Evolutionary conservation across 192 early-diverging fungal genomes (phyloP), one percentile per base, ranked within the genome.

Genomic region (Backusella luteola): DNA sequence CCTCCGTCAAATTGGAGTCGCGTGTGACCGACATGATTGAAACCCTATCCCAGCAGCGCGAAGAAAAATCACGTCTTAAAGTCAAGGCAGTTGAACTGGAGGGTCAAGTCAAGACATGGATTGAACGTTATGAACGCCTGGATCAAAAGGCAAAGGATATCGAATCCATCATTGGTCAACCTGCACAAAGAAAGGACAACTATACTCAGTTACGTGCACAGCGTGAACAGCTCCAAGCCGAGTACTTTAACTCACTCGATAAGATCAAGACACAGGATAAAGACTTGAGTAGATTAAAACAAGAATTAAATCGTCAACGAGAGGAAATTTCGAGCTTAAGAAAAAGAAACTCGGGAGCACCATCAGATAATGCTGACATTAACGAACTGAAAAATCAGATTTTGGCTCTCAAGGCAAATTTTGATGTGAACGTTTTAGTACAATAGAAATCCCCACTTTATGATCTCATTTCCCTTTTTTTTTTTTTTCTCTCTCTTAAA

Each of bases 1-100:
- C 92, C 34, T 96, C 96, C 35, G 94, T 94, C 82, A 93, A 93
- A 84, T 87, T 99, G 8, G 98, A 99, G 83, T 90, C 88, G 85
- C 98, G 97, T 87, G 94, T 99, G 76, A 91, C 98, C 79, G 95
- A 96, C 81, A 87, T 99, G 78, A 97, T 96, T 32, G 94, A 94
- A 77, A 85, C 81, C 53, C 79, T 97, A 46, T 87, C 87, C 63
- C 83, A 85, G 69, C 84, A 88, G 76, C 88, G 87, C 70, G 85
- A 92, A 80, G 94, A 95, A 77, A 91, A 93, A 84, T 87, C 88
- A 42, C 67, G 73, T 26, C 81, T 92, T 39, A 81, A 85, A 52
- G 85, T 12, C 12, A 76, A 76, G 26, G 67, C 75, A 7, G 23
- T 56, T 2, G 67, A 67, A 4, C 41, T 76, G 0, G 95, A 96